These are phyloP conservation scores for Kwoniella shivajii DNA, from an alignment of 1,284 basidiomycete species.

Conservation along the genomic window DNA sequence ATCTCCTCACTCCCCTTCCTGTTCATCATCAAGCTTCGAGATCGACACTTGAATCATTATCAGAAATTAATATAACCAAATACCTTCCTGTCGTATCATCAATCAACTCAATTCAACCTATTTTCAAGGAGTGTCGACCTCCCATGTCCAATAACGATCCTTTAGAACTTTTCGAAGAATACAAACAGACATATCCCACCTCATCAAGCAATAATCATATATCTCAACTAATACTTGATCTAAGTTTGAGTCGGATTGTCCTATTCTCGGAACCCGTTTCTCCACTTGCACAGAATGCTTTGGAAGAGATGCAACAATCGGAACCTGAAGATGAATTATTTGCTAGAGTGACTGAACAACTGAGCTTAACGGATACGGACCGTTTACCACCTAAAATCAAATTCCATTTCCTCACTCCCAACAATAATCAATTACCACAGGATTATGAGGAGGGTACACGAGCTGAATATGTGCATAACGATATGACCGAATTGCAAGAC, in stretches of 20 bases:
- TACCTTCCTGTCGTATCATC: constrained; percentile 8
- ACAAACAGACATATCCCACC: constrained; percentile 1
- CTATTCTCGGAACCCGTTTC: constrained; percentile 20
- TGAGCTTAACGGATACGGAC: constrained; percentile 32
- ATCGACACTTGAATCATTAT: constrained; percentile 7
- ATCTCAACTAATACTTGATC: constrained; percentile 24
- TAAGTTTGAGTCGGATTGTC: constrained; percentile 23
- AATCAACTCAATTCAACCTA: neutral
- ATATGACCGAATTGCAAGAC: constrained; percentile 6
- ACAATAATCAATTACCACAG: neutral
- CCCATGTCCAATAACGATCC: neutral
- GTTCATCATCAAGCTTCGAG: neutral
- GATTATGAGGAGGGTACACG: neutral
- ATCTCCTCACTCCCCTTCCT: constrained; percentile 17
- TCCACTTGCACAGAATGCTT: neutral
- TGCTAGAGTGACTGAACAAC: constrained; percentile 27
- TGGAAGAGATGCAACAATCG: neutral
- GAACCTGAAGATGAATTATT: constrained; percentile 35
- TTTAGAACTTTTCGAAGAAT: neutral
- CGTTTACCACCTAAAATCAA: constrained; percentile 15
- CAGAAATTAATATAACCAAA: constrained; percentile 10
- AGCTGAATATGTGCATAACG: neutral
- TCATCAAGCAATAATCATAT: neutral
- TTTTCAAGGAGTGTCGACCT: constrained; percentile 1
- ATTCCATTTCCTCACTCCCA: constrained; percentile 20